Base-by-base conservation (phyloP, 2,329 filamentous ascomycete species). In the Rachicladosporium sp. region DNA sequence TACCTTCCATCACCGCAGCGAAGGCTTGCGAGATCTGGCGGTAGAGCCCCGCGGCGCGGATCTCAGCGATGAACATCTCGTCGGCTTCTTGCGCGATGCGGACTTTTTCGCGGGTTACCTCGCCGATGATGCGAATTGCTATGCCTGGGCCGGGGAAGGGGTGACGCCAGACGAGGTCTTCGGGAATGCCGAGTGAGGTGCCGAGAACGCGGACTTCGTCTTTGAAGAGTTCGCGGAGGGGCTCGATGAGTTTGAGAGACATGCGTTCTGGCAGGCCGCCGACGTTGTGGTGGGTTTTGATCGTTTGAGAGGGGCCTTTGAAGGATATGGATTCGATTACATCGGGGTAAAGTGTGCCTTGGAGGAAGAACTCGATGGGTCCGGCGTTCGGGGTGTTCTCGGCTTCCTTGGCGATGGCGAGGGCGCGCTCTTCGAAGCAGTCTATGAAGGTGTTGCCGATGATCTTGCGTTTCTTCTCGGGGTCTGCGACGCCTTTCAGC, bases 381-480 rank as follows among this genome's bases (percentile, higher is more conserved):
- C 82, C 84, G n/a, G 77, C 78, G 39, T 71, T 69, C 1, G 70
- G 61, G 0, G 80, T 79, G 54, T 80, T 69, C 46, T 77, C 74
- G 0, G 82, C 82, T 21, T 71, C 76, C 40, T 74, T 74, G 46
- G 86, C 83, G 35, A 93, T 88, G 50, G 75, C 70, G 52, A 73
- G 73, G 19, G 83, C 87, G 58, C 87, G 80, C 43, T 78, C 69
- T 60, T 94, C 80, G 62, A 94, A 95, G 21, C 93, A 65, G 50
- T 87, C 81, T 48, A 87, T 86, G 60, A 87, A 83, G 13, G 74
- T 83, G 46, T 71, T 74, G 41, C 87, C 88, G 45, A 95, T 95
- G 52, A 95, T 79, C 66, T 93, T 94, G 40, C 88, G 73, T 71
- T 94, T 95, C 57, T 74, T 74, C 64, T 96, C 88, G 0, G 89